Conservation (phyloP, 768 basidiomycete genomes). For the Guyanaporus albipodus region DNA sequence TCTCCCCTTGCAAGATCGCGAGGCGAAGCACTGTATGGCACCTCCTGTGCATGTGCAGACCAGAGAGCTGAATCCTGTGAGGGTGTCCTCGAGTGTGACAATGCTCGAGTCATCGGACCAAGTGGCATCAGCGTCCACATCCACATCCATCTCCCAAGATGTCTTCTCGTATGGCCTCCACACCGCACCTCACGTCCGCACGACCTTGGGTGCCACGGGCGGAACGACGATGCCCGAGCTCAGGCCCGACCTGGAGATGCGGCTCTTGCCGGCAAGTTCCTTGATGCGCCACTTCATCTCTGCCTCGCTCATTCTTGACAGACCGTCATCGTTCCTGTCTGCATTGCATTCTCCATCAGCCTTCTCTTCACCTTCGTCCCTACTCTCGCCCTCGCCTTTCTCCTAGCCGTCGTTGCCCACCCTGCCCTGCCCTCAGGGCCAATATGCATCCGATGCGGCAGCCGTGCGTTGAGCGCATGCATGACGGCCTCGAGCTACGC, state of each 20-base stretch:
- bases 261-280: conserved; percentile 46
- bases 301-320: conserved; percentile 32
- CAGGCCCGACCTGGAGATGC: conserved; percentile 23
- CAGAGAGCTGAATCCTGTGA: conserved; percentile 27
- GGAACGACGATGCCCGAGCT: conserved; percentile 29
- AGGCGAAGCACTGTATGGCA: conserved; percentile 10
- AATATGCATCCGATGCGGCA: conserved; percentile 52
- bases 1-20: conserved; percentile 27
- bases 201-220: conserved; percentile 25
- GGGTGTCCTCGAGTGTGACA: conserved; percentile 16
- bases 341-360: background rate
- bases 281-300: conserved; percentile 56
- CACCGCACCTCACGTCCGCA: conserved; percentile 19
- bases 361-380: too few relatives aligned
- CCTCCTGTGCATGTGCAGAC: conserved; percentile 6
- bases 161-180: conserved; percentile 18
- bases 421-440: conserved; percentile 35
- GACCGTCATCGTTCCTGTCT: conserved; percentile 6
- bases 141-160: conserved; percentile 27
- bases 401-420: too few relatives aligned
- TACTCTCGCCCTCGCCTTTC: too few relatives aligned
- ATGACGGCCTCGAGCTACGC: conserved; percentile 52
- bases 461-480: conserved; percentile 47
- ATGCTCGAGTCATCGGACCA: conserved; percentile 3
- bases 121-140: conserved; percentile 6